Percentiles rank a stretch among this genome's conserved stretches.
Conservation (phyloP, 2,329 filamentous ascomycete species). For the Alternaria brassicae region DNA sequence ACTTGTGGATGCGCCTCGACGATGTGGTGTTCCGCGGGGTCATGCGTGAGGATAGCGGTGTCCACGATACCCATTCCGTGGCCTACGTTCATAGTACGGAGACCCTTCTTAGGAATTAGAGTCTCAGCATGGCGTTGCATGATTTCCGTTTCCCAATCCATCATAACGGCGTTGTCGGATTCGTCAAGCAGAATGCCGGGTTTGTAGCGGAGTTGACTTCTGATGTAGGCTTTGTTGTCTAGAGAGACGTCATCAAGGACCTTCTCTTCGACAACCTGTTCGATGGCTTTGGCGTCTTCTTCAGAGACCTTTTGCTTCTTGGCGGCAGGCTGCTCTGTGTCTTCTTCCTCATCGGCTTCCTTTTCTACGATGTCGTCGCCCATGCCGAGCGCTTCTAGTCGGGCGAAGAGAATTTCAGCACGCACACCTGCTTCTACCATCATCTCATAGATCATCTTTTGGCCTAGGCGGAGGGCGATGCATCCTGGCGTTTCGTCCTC, state of each 20-base stretch:
- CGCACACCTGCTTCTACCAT: slow-evolving; percentile 49
- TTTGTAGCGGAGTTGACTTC: slow-evolving; percentile 43
- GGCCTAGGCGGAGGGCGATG: slow-evolving; percentile 43
- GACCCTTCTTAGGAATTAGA: slow-evolving; percentile 66
- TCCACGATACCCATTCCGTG: slow-evolving; percentile 94
- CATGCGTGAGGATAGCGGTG: slow-evolving; percentile 72
- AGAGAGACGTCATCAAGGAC: slow-evolving; percentile 45
- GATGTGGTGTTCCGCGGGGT: slow-evolving; percentile 77
- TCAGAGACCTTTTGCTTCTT: slow-evolving; percentile 46
- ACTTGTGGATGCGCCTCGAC: slow-evolving; percentile 85
- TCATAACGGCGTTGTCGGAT: slow-evolving; percentile 86
- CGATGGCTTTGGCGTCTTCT: slow-evolving; percentile 35
- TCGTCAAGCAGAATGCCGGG: slow-evolving; percentile 68
- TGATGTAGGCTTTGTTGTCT: slow-evolving; percentile 52
- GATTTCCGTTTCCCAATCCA: slow-evolving; percentile 88
- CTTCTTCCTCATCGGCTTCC: slow-evolving; percentile 34
- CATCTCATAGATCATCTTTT: slow-evolving; percentile 46
- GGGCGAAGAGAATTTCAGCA: slow-evolving; percentile 46
- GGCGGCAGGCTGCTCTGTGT: slow-evolving; percentile 36
- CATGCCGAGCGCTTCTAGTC: slow-evolving; percentile 44
- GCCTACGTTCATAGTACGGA: slow-evolving; percentile 82
- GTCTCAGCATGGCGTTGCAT: slow-evolving; percentile 79
- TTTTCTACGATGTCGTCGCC: slow-evolving; percentile 29
- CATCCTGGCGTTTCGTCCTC: slow-evolving; percentile 50
- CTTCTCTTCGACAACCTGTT: slow-evolving; percentile 32